These are phyloP conservation scores for Rhytidiadelphus loreus DNA, from an alignment of 225 moss, liverwort and hornwort species.

Conservation along the genomic window DNA sequence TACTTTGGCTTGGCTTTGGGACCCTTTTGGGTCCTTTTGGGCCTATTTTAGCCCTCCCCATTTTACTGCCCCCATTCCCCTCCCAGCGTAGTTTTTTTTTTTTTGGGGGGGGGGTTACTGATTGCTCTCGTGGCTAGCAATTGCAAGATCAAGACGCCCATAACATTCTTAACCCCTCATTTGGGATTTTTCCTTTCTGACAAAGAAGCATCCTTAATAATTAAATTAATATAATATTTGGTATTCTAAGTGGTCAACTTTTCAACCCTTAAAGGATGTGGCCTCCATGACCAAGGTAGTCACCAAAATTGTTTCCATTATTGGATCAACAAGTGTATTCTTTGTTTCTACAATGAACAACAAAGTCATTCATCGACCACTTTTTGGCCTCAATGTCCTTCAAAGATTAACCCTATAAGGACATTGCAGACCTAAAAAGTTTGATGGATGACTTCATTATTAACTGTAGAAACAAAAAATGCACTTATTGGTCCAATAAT, in stretches of 20 bases:
- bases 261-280: no score
- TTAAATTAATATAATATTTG: not conserved
- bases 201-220: not conserved
- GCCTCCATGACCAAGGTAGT: no score
- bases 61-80: not conserved
- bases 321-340: no score
- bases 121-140: not conserved
- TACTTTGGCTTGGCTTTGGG: not conserved
- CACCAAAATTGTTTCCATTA: no score
- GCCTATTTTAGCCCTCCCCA: not conserved
- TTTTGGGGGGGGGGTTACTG: no score
- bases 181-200: fast-evolving
- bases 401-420: fast-evolving
- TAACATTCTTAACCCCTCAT: not conserved
- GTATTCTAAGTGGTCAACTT: not conserved
- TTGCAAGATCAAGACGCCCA: not conserved
- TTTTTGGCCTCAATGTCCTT: no score
- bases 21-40: not conserved
- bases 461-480: no score
- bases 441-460: no score
- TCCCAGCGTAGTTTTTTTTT: not conserved
- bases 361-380: no score
- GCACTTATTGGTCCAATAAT: no score
- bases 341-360: no score
- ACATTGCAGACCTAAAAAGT: fast-evolving